These are phyloP conservation scores for Tuctoria greenei DNA, from an alignment of 176 grass and related monocot genomes.

Conservation along the genomic window DNA sequence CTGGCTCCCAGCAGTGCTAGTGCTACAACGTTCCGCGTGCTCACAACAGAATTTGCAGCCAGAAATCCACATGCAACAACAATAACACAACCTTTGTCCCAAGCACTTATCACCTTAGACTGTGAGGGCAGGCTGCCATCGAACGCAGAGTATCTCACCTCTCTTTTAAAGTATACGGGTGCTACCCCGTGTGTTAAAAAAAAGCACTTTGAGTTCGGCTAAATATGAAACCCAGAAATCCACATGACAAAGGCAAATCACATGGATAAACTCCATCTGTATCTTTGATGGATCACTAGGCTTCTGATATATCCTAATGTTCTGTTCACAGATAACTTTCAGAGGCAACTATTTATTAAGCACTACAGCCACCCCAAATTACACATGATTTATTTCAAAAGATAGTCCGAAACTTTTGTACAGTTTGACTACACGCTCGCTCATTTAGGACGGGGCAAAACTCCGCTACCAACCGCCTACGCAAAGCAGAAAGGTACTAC, in stretches of 20 bases:
- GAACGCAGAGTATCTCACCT: too few species aligned
- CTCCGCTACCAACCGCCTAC: conserved; percentile 37
- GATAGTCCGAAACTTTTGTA: conserved; percentile 38
- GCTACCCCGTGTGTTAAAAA: too few species aligned
- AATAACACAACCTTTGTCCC: too few species aligned
- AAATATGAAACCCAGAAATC: too few species aligned
- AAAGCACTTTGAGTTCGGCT: too few species aligned
- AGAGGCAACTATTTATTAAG: conserved; percentile 36
- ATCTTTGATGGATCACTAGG: conserved; percentile 6
- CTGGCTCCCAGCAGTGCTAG: background rate
- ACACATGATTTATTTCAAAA: conserved; percentile 27
- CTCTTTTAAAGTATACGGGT: too few species aligned
- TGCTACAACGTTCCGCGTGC: background rate
- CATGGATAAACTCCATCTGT: background rate
- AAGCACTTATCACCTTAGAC: too few species aligned
- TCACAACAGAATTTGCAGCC: conserved; percentile 3
- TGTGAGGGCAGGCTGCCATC: too few species aligned
- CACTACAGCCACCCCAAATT: conserved; percentile 26
- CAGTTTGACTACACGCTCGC: conserved; percentile 38
- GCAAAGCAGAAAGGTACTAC: conserved; percentile 32
- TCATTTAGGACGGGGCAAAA: conserved; percentile 32
- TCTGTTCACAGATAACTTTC: conserved; percentile 28
- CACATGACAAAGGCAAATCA: background rate
- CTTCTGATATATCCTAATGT: conserved; percentile 28
- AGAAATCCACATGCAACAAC: conserved; percentile 2